Percentiles rank a stretch among this genome's conserved stretches.
Evolutionary conservation across 768 basidiomycete genomes (phyloP).

Genomic region (Asterophora lycoperdoides): DNA sequence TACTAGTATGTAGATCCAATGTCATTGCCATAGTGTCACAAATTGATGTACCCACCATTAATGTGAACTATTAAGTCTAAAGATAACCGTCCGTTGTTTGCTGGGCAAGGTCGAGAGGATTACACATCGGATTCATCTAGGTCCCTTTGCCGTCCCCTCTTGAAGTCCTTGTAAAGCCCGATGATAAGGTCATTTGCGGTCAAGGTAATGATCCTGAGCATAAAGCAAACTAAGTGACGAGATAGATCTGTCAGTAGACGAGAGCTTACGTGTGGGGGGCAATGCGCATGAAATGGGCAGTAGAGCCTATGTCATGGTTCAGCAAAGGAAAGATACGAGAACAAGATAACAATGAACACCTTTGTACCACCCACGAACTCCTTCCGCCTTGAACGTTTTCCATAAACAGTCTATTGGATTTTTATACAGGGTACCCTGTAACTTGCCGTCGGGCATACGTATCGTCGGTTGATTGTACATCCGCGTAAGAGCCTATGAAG

Average conservation of each 20-base stretch:
- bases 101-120: not conserved
- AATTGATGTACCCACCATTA: not conserved
- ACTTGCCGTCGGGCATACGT: slow-evolving; percentile 62
- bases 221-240: not conserved
- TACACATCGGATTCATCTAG: slow-evolving; percentile 17
- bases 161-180: slow-evolving; percentile 54
- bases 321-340: not conserved
- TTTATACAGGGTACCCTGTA: slow-evolving; percentile 76
- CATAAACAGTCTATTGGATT: slow-evolving; percentile 95
- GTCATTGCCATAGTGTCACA: not conserved
- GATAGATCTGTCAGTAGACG: not conserved
- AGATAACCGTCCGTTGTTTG: not conserved
- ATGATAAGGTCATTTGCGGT: slow-evolving; percentile 82
- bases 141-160: slow-evolving; percentile 25
- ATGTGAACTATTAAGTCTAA: not conserved
- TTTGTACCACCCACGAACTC: slow-evolving; percentile 94
- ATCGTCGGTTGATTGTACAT: slow-evolving; percentile 95
- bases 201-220: slow-evolving; percentile 75
- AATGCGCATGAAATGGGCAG: slow-evolving; percentile 90
- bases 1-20: not conserved
- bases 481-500: slow-evolving; percentile 70
- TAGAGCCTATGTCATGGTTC: slow-evolving; percentile 55
- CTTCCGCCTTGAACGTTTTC: slow-evolving; percentile 92
- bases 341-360: slow-evolving; percentile 37
- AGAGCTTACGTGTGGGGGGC: slow-evolving; percentile 79